Evolutionary conservation across 2,329 filamentous ascomycete genomes (phyloP).

Genomic region (Trichocomaceae sp.): DNA sequence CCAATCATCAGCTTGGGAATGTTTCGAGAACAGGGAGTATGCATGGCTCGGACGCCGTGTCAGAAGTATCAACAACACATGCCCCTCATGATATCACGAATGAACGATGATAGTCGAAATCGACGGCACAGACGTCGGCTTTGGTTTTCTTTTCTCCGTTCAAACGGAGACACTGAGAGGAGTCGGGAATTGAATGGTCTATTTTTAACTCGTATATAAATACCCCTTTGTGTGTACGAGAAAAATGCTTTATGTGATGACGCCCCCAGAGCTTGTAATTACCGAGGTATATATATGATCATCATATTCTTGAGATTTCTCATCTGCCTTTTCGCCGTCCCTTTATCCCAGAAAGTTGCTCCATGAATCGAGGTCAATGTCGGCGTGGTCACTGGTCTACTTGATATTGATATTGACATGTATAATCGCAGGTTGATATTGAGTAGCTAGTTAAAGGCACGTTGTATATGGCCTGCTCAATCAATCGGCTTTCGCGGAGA

Average conservation of each 20-base stretch:
- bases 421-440: neutral
- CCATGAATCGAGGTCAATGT: neutral
- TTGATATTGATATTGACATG: neutral
- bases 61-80: neutral
- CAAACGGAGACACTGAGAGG: slow-evolving; percentile 11
- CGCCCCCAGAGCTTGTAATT: neutral
- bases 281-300: neutral
- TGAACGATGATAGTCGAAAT: neutral
- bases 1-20: neutral
- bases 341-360: neutral
- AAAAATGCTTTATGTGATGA: neutral
- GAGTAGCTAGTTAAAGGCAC: neutral
- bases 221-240: neutral
- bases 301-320: neutral
- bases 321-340: neutral
- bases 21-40: neutral
- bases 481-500: neutral
- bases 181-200: neutral
- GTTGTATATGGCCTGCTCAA: neutral
- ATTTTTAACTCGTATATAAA: slow-evolving; percentile 11
- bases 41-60: neutral
- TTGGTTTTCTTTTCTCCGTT: neutral
- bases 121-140: neutral
- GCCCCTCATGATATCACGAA: slow-evolving; percentile 4
- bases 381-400: neutral